Conservation (phyloP, 306 rosid genomes). For the Dalbergia cochinchinensis region DNA sequence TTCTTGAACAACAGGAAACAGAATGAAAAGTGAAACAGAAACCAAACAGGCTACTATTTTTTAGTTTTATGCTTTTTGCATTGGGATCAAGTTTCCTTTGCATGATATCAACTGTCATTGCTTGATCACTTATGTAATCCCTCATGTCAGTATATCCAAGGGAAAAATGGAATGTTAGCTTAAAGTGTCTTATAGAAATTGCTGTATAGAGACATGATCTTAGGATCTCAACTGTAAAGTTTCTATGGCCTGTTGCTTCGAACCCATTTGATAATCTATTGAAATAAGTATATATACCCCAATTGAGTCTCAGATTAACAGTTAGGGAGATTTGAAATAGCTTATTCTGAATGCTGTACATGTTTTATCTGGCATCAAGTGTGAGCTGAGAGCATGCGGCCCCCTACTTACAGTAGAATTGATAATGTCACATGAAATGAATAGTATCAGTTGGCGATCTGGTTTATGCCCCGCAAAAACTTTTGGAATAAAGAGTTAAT, state of each 20-base stretch:
- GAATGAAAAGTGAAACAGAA: no score
- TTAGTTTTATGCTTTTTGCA: background rate
- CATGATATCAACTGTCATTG: background rate
- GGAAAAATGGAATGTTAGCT: slow-evolving; percentile 10
- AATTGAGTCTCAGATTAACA: background rate
- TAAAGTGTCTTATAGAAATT: slow-evolving; percentile 15
- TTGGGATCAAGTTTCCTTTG: background rate
- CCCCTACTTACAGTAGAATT: background rate
- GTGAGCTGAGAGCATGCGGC: background rate
- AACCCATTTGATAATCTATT: background rate
- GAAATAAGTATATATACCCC: background rate
- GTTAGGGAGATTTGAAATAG: background rate
- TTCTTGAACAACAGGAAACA: no score
- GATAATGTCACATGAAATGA: background rate
- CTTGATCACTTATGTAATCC: slow-evolving; percentile 1
- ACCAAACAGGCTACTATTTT: no score
- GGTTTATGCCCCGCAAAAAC: background rate
- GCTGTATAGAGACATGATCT: slow-evolving; percentile 4
- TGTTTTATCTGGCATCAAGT: slow-evolving; percentile 11
- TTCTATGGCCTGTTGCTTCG: background rate
- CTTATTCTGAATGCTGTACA: background rate
- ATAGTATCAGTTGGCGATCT: background rate
- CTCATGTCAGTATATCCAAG: background rate
- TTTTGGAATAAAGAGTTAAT: background rate
- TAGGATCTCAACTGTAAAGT: background rate